phyloP scores from a whole-genome alignment of 345 rosid genomes.

The Euphorbia peplus region DNA sequence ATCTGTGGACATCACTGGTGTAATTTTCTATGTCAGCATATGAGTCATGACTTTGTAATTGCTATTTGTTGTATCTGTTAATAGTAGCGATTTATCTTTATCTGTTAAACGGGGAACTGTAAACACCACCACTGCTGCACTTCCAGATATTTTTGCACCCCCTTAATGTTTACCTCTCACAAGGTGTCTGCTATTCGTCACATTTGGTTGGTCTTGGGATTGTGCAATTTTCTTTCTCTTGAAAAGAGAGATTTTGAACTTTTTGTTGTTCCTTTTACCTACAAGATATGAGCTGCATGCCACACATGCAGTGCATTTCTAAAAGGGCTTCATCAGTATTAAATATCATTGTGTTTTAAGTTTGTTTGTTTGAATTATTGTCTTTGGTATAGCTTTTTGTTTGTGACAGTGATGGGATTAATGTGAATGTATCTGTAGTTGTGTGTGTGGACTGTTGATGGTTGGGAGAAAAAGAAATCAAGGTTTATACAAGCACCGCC shows the following conservation, averaged over 20 bases:
- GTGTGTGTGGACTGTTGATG: slow-evolving; percentile 73
- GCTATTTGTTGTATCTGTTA: neutral
- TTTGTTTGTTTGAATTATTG: neutral
- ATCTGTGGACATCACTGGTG: too few relatives aligned
- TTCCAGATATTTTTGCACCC: neutral
- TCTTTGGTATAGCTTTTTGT: neutral
- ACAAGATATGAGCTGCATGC: neutral
- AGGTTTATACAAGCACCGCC: slow-evolving; percentile 39
- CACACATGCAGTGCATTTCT: neutral
- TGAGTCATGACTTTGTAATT: too few relatives aligned
- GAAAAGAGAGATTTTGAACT: neutral
- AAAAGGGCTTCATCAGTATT: neutral
- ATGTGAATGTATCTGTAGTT: slow-evolving; percentile 32
- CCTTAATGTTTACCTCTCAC: neutral
- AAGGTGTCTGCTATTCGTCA: neutral
- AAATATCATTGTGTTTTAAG: neutral
- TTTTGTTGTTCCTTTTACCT: neutral
- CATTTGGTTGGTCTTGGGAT: neutral
- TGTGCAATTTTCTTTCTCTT: neutral
- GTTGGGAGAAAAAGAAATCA: slow-evolving; percentile 61
- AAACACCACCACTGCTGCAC: neutral
- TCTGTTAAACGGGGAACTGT: too few relatives aligned
- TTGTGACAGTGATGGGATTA: neutral
- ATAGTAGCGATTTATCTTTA: too few relatives aligned
- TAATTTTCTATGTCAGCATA: too few relatives aligned